Percentiles rank a stretch among this genome's conserved stretches.
Evolutionary conservation across 2,329 filamentous ascomycete genomes (phyloP).

Genomic region (Verticillium longisporum): DNA sequence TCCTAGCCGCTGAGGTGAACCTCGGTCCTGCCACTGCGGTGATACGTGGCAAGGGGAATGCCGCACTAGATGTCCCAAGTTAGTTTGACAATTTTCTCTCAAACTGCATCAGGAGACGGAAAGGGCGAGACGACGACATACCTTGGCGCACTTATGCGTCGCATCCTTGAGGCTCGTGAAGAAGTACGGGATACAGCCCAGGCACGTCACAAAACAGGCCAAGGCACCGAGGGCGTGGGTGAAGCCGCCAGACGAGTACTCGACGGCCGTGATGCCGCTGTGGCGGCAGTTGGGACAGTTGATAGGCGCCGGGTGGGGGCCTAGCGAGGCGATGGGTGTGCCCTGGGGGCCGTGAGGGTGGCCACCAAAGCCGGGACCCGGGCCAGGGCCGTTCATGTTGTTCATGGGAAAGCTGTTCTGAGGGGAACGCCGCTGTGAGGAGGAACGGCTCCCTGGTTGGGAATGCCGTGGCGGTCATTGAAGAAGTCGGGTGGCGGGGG

Average conservation of each 20-base stretch:
- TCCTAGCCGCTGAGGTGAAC: constrained; percentile 10
- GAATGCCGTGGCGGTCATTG: background rate
- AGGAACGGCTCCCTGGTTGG: background rate
- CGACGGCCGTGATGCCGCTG: constrained; percentile 13
- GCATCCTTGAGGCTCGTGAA: constrained; percentile 14
- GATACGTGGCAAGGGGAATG: constrained; percentile 16
- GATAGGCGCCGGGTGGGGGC: constrained; percentile 11
- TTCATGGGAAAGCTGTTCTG: background rate
- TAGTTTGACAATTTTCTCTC: too few species aligned
- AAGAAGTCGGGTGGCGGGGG: background rate
- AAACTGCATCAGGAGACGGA: too few species aligned
- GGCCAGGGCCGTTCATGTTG: background rate
- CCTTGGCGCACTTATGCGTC: constrained; percentile 14
- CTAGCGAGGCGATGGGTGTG: constrained; percentile 12
- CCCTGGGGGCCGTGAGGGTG: background rate
- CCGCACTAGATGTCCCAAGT: constrained; percentile 9
- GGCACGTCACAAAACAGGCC: constrained; percentile 13
- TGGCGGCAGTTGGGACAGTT: constrained; percentile 15
- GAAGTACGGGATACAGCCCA: constrained; percentile 16
- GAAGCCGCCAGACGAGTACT: constrained; percentile 13
- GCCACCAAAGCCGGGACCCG: background rate
- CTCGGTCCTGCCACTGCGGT: constrained; percentile 16
- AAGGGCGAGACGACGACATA: constrained; percentile 1
- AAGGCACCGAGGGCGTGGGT: constrained; percentile 14
- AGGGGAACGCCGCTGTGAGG: background rate